Evolutionary conservation across 2,329 filamentous ascomycete genomes (phyloP), one percentile per base, ranked within the genome.

Genomic region (Pseudocercospora musae): DNA sequence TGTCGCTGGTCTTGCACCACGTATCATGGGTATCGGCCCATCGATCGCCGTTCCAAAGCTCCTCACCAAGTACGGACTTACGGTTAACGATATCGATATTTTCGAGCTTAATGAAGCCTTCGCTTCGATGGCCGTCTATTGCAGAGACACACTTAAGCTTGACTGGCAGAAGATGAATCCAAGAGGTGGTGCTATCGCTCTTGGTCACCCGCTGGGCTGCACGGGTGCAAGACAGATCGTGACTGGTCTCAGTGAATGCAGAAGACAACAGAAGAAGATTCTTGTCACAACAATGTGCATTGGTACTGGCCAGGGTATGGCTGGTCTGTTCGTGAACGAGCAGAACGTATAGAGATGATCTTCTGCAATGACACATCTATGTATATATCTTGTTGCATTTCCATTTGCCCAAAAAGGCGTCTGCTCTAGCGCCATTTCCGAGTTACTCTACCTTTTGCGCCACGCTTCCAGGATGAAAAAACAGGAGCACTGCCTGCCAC

Each of bases 61-160:
- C 29, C 85, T 99, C 50, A 79, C 79, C 73, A 89, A 95, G 80
- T 87, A 89, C 84, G 87, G 89, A 78, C 79, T 99, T 64, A 85
- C 84, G 23, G 81, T 96, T 58, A 85, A 89, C 62, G 95, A 98
- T 71, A 85, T 95, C 65, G 95, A 99, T 74, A 84, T 98, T 37
- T 83, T 94, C 70, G 95, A 98, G 84, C 80, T 99, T 74, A 99
- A 99, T 81, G 95, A 99, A 84, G 95, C 95, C 1, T 99, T 99
- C 73, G 94, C 93, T 21, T 95, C 90, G 57, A 98, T 98, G 95
- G 93, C 92, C 1, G 93, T 97, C 29, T 98, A 97, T 85, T 96
- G 92, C 79, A 66, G 69, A 23, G 76, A 82, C 62, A 79, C 75
- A 68, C 83, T 95, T 56, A 85, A 85, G 68, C 80, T 94, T 56